phyloP scores from a whole-genome alignment of 176 grass and related monocot genomes.

The Musa schizocarpa region DNA sequence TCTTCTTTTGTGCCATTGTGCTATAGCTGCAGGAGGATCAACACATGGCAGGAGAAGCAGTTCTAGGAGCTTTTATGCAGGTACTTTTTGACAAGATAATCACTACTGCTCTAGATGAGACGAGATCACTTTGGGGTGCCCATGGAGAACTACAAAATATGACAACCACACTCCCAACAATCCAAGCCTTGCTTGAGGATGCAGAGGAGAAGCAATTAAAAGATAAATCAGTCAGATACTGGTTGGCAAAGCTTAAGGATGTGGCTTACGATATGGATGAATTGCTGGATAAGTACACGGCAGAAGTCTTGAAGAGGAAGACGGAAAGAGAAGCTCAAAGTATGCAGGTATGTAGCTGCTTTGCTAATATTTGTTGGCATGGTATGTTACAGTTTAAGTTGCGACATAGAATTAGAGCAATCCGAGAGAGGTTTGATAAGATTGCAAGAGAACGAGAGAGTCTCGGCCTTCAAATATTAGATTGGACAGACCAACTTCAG shows the following conservation, averaged over 20 bases:
- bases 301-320: neutral
- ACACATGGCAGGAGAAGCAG: conserved; percentile 30
- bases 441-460: conserved; percentile 49
- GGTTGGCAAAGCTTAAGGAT: conserved; percentile 40
- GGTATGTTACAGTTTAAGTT: conserved; percentile 36
- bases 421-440: conserved; percentile 40
- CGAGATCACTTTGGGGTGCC: conserved; percentile 27
- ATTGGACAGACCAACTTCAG: conserved; percentile 17
- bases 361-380: conserved; percentile 28
- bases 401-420: conserved; percentile 30
- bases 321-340: neutral
- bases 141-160: conserved; percentile 45
- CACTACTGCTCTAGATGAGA: conserved; percentile 31
- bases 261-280: conserved; percentile 25
- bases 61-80: conserved; percentile 64
- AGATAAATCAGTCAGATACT: conserved; percentile 33
- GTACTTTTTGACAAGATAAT: conserved; percentile 58
- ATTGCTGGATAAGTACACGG: conserved; percentile 16
- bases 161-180: conserved; percentile 29
- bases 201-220: conserved; percentile 49
- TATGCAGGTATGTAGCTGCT: neutral
- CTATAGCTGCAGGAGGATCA: neutral
- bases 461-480: conserved; percentile 36
- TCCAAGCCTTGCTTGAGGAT: conserved; percentile 66
- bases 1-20: too few species aligned